Base-by-base conservation (phyloP, 345 rosid species). In the Iberis pinnata region DNA sequence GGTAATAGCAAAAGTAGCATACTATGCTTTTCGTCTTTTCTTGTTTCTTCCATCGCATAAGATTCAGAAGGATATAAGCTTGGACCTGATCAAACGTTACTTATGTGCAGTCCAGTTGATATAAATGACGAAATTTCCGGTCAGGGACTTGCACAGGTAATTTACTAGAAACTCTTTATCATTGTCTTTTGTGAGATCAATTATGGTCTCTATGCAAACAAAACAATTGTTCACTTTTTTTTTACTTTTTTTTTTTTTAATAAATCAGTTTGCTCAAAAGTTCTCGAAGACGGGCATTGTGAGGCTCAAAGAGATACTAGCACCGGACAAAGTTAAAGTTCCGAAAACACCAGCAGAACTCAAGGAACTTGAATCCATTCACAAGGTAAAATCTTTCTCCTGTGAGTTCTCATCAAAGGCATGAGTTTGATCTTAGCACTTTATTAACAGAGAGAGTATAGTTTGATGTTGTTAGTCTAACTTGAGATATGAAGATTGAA, bases 331-430 rank as follows among this genome's bases (percentile, higher is more conserved):
- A 22, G 88, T 86, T 53, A 48, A 64, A 63, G 87, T 86, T 61
- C 96, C 98, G 13, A 72, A 67, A 75, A 81, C 96, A 35, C 82
- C 54, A 25, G 26, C 38, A 40, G 76, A 71, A 53, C 81, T 90
- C 54, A 75, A 73, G 71, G 98, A 90, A 44, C 96, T 86, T 42
- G 98, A 90, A 74, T 90, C 98, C 32, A 67, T 90, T 73, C 88
- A 90, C 78, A 90, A 86, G 96, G 96, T 90, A 53, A 32, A 9
- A 53, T 53, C 71, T 12, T 50, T 35, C 17, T 49, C 37, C 19
- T 41, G 4, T 49, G 10, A n/a, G 14, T 27, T 9, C 12, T 44
- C 22, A 32, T 52, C 12, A 13, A 37, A 37, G 24, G 49, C 49
- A n/a, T n/a, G n/a, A n/a, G n/a, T n/a, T n/a, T n/a, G n/a, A n/a